Percentiles rank a stretch among this genome's conserved stretches.
Conservation (phyloP, 495 filamentous ascomycete genomes). For the Penicillium chermesinum region DNA sequence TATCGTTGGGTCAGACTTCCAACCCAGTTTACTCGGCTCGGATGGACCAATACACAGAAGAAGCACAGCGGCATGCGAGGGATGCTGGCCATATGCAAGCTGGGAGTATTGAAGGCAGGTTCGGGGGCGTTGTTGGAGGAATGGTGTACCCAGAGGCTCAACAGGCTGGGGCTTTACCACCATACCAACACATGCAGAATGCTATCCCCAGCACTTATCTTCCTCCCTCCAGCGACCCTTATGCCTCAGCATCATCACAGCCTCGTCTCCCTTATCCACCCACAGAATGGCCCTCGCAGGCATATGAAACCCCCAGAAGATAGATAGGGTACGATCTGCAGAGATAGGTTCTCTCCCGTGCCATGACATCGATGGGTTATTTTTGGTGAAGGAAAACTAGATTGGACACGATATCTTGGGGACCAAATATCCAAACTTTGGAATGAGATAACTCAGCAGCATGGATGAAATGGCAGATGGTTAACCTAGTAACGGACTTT, state of each 20-base stretch:
- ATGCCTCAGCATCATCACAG: too few relatives aligned
- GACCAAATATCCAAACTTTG: too few relatives aligned
- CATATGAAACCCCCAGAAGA: background rate
- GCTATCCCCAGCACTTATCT: background rate
- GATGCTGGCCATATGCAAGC: background rate
- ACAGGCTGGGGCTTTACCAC: background rate
- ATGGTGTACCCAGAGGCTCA: background rate
- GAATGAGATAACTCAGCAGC: too few relatives aligned
- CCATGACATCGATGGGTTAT: too few relatives aligned
- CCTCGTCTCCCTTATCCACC: background rate
- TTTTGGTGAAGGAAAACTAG: too few relatives aligned
- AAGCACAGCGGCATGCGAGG: background rate
- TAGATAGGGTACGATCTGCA: too few relatives aligned
- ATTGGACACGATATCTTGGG: too few relatives aligned
- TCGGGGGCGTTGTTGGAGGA: too few relatives aligned
- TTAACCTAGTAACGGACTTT: too few relatives aligned
- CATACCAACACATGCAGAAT: background rate
- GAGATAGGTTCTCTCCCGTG: too few relatives aligned
- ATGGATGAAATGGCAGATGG: too few relatives aligned
- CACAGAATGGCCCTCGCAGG: background rate
- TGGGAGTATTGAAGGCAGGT: background rate
- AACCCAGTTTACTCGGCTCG: slow-evolving; percentile 12
- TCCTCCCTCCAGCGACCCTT: too few relatives aligned
- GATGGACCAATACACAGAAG: slow-evolving; percentile 14
- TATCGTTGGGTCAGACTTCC: slow-evolving; percentile 15